phyloP scores from a whole-genome alignment of 208 protist genomes.

The Wallacemonas rigidus region DNA sequence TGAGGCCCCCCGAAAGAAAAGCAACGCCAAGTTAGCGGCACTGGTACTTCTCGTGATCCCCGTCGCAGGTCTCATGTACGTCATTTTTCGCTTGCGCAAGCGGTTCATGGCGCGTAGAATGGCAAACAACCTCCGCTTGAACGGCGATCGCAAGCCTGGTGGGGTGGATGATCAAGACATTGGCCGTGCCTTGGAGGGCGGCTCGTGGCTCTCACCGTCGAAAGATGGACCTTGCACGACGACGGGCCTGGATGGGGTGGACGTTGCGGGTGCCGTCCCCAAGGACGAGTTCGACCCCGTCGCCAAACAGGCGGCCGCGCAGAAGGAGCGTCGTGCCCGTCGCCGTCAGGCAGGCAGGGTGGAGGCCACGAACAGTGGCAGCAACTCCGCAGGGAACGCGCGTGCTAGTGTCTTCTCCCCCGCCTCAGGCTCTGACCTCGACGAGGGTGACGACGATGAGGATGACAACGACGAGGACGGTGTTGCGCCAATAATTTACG shows the following conservation, averaged over 20 bases:
- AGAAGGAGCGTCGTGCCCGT: slow-evolving; percentile 39
- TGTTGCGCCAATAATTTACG: slow-evolving; percentile 22
- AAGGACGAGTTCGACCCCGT: slow-evolving; percentile 67
- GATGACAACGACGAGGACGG: slow-evolving; percentile 17
- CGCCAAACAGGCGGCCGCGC: slow-evolving; percentile 48
- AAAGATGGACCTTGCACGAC: background rate
- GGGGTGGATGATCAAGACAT: slow-evolving; percentile 60
- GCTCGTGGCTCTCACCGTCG: slow-evolving; percentile 38
- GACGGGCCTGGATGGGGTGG: background rate
- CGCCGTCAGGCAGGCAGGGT: slow-evolving; percentile 23
- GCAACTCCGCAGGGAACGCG: slow-evolving; percentile 19
- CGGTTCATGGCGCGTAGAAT: slow-evolving; percentile 34
- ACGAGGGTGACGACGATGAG: slow-evolving; percentile 24
- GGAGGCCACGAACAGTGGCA: slow-evolving; percentile 10
- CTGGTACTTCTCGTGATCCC: slow-evolving; percentile 59
- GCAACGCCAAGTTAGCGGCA: slow-evolving; percentile 23
- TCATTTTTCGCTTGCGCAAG: slow-evolving; percentile 34
- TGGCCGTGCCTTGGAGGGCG: slow-evolving; percentile 38
- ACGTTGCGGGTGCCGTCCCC: background rate
- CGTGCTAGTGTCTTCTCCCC: background rate
- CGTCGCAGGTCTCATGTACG: slow-evolving; percentile 23
- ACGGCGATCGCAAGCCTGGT: slow-evolving; percentile 39
- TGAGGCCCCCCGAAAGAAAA: slow-evolving; percentile 13
- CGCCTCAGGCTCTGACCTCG: slow-evolving; percentile 1
- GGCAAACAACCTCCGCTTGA: slow-evolving; percentile 41